Percentiles rank a stretch among this genome's conserved stretches.
Evolutionary conservation across 2,329 filamentous ascomycete species (phyloP).

Genomic region (Ophiocordyceps camponoti-rufipedis): DNA sequence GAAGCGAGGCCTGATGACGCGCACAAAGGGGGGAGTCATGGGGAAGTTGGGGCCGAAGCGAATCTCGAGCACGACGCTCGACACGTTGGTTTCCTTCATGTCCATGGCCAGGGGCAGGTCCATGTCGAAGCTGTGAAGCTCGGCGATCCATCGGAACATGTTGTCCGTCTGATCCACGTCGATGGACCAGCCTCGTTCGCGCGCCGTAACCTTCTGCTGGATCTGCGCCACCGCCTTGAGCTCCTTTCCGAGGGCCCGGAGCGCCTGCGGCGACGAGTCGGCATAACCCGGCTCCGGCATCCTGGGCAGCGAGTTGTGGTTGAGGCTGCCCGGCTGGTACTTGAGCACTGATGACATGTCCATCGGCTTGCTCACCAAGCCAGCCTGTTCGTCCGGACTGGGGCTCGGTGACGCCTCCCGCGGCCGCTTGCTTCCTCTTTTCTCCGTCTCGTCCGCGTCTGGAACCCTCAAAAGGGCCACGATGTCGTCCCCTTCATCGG

Average conservation of each 20-base stretch:
- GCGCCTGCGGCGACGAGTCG: slow-evolving; percentile 9
- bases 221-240: slow-evolving; percentile 43
- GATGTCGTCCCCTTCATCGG: slow-evolving; percentile 1
- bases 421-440: neutral
- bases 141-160: slow-evolving; percentile 81
- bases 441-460: neutral
- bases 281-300: slow-evolving; percentile 24
- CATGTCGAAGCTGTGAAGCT: slow-evolving; percentile 65
- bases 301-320: slow-evolving; percentile 41
- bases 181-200: slow-evolving; percentile 68
- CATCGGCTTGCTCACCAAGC: neutral
- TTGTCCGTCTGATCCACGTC: slow-evolving; percentile 48
- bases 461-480: neutral
- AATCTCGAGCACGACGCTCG: slow-evolving; percentile 62
- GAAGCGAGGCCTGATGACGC: slow-evolving; percentile 67
- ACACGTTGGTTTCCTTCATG: slow-evolving; percentile 43
- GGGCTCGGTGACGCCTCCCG: neutral
- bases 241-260: slow-evolving; percentile 21
- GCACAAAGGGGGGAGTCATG: slow-evolving; percentile 64
- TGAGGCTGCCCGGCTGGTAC: slow-evolving; percentile 50
- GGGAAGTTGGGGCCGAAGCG: slow-evolving; percentile 66
- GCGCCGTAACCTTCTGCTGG: slow-evolving; percentile 43
- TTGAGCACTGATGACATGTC: slow-evolving; percentile 2
- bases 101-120: slow-evolving; percentile 53
- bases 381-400: neutral